Percentiles rank a stretch among this genome's conserved stretches.
phyloP scores from a whole-genome alignment of 164 flowering plant species.

The Magnolia officinalis region DNA sequence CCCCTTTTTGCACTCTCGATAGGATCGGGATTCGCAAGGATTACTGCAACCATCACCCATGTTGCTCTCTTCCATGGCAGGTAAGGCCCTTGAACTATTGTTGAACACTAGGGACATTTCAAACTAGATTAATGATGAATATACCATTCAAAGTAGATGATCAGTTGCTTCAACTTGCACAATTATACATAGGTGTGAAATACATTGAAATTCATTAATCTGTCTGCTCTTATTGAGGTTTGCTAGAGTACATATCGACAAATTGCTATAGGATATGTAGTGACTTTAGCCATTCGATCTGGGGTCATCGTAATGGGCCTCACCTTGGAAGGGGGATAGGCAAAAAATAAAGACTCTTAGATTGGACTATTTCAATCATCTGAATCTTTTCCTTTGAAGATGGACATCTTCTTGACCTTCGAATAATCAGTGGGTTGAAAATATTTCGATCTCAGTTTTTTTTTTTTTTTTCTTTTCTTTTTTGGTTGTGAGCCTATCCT shows the following conservation, averaged over 20 bases:
- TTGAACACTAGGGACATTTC: background rate
- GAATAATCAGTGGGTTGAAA: too few species aligned
- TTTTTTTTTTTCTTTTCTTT: too few species aligned
- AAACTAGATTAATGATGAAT: background rate
- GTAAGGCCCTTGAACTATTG: slow-evolving; percentile 25
- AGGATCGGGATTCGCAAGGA: slow-evolving; percentile 87
- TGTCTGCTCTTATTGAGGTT: background rate
- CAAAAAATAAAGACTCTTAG: background rate
- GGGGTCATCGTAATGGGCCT: background rate
- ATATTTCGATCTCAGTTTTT: too few species aligned
- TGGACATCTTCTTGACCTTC: too few species aligned
- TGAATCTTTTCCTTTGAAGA: background rate
- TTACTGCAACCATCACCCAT: slow-evolving; percentile 84
- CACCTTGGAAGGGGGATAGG: background rate
- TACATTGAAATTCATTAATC: background rate
- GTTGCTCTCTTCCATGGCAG: slow-evolving; percentile 86
- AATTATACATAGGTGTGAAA: background rate
- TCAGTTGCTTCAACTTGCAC: background rate
- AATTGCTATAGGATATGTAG: too few species aligned
- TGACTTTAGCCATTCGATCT: too few species aligned
- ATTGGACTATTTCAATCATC: background rate
- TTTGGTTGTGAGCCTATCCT: too few species aligned
- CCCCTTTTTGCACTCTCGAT: slow-evolving; percentile 87
- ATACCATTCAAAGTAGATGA: background rate
- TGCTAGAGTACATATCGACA: background rate